Evolutionary conservation across 768 basidiomycete genomes (phyloP), one percentile per base, ranked within the genome.

Genomic region (Serendipita vermifera): DNA sequence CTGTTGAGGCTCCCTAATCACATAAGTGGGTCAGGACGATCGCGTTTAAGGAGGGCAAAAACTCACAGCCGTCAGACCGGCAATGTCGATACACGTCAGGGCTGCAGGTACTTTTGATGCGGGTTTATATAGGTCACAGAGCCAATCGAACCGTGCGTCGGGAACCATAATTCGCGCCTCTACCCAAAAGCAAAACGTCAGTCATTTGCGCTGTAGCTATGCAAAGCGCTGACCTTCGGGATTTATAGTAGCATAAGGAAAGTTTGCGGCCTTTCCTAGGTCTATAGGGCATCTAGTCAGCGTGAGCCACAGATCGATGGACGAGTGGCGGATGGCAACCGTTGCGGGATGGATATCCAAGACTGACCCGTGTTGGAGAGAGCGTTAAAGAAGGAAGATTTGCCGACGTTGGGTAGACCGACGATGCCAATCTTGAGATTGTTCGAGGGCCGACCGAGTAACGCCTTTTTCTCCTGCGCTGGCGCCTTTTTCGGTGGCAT

Each of bases 351-450:
- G 59, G 60, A 43, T 5, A 5, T 26, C 15, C 57, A 48, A 33
- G 27, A 67, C 78, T 38, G 31, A 88, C 89, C 88, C 59, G 89
- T 90, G 64, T 92, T 80, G 31, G 94, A 93, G 54, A 98, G 79
- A 35, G 77, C 85, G 70, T 99, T 99, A 81, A 99, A 99, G 72
- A 98, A 94, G n/a, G 92, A 96, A 0, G 89, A 92, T 71, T 99
- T 98, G 60, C 96, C 96, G 62, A 98, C 94, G 68, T 99, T 97
- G 55, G 94, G 92, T 36, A 96, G 71, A 67, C 88, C 93, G 76
- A 97, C 94, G 78, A 96, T 94, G 67, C 96, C 96, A 65, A 97
- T 87, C 80, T 93, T 88, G 67, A 98, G 79, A 76, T 98, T 98
- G 75, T 99, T 99, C 62, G 86, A 76, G 32, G 96, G 94, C 56